phyloP scores from a whole-genome alignment of 345 rosid genomes.

The Citrus inodora region DNA sequence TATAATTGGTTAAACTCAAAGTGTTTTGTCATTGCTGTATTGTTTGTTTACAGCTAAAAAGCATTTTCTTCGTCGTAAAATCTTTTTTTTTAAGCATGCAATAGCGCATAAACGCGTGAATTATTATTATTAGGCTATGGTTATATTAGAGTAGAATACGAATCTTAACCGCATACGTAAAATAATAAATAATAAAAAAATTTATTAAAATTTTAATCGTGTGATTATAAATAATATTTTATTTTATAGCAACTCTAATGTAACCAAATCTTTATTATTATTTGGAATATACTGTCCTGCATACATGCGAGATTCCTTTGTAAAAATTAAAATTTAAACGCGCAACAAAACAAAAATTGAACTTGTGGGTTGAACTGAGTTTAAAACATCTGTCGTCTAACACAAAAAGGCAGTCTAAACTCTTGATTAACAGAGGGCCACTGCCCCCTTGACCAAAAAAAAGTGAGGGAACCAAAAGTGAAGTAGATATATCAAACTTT shows the following conservation, averaged over 20 bases:
- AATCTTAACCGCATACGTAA: fast-evolving
- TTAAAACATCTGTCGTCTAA: not conserved
- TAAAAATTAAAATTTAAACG: too few species aligned
- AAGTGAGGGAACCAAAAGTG: constrained; percentile 15
- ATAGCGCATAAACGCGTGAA: too few species aligned
- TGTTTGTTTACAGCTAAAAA: too few species aligned
- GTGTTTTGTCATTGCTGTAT: too few species aligned
- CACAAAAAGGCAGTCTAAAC: constrained; percentile 18
- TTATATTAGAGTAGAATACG: fast-evolving
- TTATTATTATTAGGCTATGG: too few species aligned
- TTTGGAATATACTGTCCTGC: too few species aligned
- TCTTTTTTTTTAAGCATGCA: too few species aligned
- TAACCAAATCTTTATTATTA: too few species aligned
- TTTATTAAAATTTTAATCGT: fast-evolving
- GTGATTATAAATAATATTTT: fast-evolving
- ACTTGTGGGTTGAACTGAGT: not conserved
- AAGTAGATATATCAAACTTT: constrained; percentile 5
- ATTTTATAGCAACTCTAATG: fast-evolving
- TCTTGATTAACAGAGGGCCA: constrained; percentile 20
- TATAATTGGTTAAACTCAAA: too few species aligned
- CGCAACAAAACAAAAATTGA: not conserved
- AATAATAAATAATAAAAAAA: too few species aligned
- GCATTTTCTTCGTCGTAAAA: too few species aligned
- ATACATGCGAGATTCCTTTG: too few species aligned
- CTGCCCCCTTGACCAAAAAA: constrained; percentile 12